Conservation (phyloP, 2,329 filamentous ascomycete genomes). For the Lizonia empirigonia region DNA sequence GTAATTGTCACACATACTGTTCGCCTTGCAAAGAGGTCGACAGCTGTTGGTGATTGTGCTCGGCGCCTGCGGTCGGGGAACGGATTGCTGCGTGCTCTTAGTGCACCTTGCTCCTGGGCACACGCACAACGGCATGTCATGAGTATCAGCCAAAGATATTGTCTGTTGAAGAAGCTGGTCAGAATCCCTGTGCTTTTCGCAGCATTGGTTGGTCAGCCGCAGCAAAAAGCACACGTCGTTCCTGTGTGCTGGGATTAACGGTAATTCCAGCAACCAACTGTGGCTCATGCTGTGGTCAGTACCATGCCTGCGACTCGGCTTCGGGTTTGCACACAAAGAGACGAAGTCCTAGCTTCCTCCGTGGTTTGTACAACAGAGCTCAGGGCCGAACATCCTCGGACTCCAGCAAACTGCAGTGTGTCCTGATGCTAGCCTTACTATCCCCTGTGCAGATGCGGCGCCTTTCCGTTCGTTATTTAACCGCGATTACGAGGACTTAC, state of each 20-base stretch:
- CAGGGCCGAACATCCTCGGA: slow-evolving; percentile 18
- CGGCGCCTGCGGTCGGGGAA: background rate
- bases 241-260: slow-evolving; percentile 46
- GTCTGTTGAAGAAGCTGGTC: background rate
- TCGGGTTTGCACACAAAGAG: slow-evolving; percentile 20
- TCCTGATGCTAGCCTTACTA: slow-evolving; percentile 21
- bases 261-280: slow-evolving; percentile 43
- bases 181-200: background rate
- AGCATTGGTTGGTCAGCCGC: slow-evolving; percentile 28
- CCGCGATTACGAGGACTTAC: slow-evolving; percentile 3
- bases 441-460: slow-evolving; percentile 15
- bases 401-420: slow-evolving; percentile 15
- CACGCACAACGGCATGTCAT: slow-evolving; percentile 24
- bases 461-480: slow-evolving; percentile 9
- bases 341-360: slow-evolving; percentile 3
- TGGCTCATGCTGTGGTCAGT: slow-evolving; percentile 43
- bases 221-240: slow-evolving; percentile 27
- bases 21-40: background rate
- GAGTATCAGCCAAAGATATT: slow-evolving; percentile 18
- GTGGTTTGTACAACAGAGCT: slow-evolving; percentile 16
- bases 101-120: slow-evolving; percentile 1
- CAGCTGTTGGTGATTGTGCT: slow-evolving; percentile 7
- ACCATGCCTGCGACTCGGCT: slow-evolving; percentile 26
- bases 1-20: slow-evolving; percentile 2
- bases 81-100: background rate